phyloP scores from a whole-genome alignment of 768 basidiomycete genomes.

The Lactifluus echinatus region DNA sequence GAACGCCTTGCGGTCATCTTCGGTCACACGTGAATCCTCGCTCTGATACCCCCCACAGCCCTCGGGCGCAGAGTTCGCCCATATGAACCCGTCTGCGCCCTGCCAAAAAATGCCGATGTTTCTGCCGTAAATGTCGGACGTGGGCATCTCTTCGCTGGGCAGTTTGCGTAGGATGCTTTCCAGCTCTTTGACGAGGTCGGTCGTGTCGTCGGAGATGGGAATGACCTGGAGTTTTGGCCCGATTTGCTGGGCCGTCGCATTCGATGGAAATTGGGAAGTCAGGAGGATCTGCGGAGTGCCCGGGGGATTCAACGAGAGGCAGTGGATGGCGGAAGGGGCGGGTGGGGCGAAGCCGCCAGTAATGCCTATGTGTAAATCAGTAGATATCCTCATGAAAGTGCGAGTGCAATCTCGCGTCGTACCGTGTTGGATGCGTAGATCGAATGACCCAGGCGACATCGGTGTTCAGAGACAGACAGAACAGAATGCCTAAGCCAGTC shows the following conservation, averaged over 20 bases:
- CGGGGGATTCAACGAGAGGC: constrained; percentile 36
- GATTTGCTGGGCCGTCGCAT: constrained; percentile 38
- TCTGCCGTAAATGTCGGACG: constrained; percentile 61
- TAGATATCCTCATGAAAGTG: not conserved
- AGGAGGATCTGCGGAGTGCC: constrained; percentile 36
- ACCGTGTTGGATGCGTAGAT: constrained; percentile 56
- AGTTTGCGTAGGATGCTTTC: constrained; percentile 48
- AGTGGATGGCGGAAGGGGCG: constrained; percentile 46
- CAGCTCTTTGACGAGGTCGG: constrained; percentile 47
- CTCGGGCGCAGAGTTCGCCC: constrained; percentile 52
- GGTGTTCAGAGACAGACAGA: constrained; percentile 18
- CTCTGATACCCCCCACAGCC: constrained; percentile 51
- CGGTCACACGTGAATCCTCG: constrained; percentile 37
- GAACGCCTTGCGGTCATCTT: constrained; percentile 60
- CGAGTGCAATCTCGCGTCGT: constrained; percentile 4
- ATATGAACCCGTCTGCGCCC: constrained; percentile 44
- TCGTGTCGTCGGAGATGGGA: constrained; percentile 27
- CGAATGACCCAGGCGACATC: constrained; percentile 47
- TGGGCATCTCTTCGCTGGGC: constrained; percentile 47
- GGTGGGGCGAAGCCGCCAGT: constrained; percentile 69
- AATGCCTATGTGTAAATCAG: constrained; percentile 44
- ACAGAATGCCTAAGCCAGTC: not conserved
- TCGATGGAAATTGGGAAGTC: constrained; percentile 37
- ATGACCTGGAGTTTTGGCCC: constrained; percentile 38
- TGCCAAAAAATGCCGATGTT: constrained; percentile 57